Evolutionary conservation across 2,329 filamentous ascomycete genomes (phyloP).

Genomic region (Fusarium metavorans): DNA sequence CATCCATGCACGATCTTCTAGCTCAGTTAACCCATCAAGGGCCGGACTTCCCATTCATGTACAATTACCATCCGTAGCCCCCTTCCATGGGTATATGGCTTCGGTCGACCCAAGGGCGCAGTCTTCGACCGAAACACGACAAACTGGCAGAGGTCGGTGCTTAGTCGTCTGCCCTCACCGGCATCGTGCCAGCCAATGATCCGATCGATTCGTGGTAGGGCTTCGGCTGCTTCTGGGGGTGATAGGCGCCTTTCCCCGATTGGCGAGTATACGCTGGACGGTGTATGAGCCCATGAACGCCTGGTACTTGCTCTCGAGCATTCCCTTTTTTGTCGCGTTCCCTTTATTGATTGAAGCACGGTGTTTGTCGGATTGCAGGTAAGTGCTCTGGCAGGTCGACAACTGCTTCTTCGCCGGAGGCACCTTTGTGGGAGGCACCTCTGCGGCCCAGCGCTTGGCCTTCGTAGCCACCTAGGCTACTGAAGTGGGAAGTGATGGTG

Average conservation of each 20-base stretch:
- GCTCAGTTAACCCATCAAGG: no score
- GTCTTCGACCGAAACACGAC: background rate
- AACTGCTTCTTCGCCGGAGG: background rate
- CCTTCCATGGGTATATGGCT: no score
- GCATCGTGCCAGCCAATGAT: background rate
- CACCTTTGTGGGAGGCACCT: background rate
- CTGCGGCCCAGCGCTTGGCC: background rate
- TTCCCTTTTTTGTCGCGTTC: background rate
- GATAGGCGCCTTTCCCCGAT: background rate
- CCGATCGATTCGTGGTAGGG: background rate
- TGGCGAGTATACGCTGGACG: background rate
- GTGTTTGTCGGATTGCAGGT: background rate
- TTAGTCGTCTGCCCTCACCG: background rate
- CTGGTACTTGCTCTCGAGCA: background rate
- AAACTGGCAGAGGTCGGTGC: background rate
- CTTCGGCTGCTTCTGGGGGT: background rate
- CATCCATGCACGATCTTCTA: no score
- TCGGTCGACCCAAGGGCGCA: no score
- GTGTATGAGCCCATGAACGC: background rate
- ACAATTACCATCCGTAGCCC: no score
- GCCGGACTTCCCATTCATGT: no score
- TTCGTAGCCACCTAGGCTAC: background rate
- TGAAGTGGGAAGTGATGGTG: background rate
- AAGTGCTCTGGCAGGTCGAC: background rate
- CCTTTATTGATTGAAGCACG: background rate